These are phyloP conservation scores for Wickerhamiella siamensis DNA, from an alignment of 805 yeast genomes.

Conservation along the genomic window DNA sequence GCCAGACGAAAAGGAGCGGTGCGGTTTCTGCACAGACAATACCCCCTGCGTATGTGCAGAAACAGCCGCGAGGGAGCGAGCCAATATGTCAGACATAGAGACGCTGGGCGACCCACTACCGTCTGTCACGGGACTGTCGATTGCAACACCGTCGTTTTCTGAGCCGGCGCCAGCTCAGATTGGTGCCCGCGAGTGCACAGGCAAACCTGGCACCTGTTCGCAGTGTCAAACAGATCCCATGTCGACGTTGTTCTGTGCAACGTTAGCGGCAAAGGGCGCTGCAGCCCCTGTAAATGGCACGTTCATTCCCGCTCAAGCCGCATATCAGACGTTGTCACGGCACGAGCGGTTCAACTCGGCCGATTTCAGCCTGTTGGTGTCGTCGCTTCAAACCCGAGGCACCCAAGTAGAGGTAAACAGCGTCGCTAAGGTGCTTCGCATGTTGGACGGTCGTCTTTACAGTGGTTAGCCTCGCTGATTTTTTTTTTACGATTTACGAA, in stretches of 20 bases:
- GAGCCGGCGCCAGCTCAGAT: slow-evolving; percentile 23
- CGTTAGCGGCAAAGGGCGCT: slow-evolving; percentile 41
- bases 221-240: slow-evolving; percentile 79
- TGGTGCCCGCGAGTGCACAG: slow-evolving; percentile 39
- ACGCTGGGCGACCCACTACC: slow-evolving; percentile 18
- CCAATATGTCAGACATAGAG: slow-evolving; percentile 21
- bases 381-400: slow-evolving; percentile 63
- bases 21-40: slow-evolving; percentile 89
- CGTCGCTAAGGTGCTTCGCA: slow-evolving; percentile 72
- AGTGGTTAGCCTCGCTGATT: slow-evolving; percentile 2
- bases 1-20: slow-evolving; percentile 38
- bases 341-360: slow-evolving; percentile 64
- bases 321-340: slow-evolving; percentile 71
- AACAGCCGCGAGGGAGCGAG: slow-evolving; percentile 33
- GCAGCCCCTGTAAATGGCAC: slow-evolving; percentile 18
- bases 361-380: slow-evolving; percentile 60
- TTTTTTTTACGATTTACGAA: background rate
- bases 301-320: slow-evolving; percentile 80
- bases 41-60: slow-evolving; percentile 89
- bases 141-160: slow-evolving; percentile 16
- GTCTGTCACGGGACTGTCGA: slow-evolving; percentile 5
- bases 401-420: slow-evolving; percentile 87
- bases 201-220: slow-evolving; percentile 74
- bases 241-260: slow-evolving; percentile 78
- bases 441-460: slow-evolving; percentile 50